Conservation (phyloP, 805 yeast genomes). For the Candida fluviatilis region DNA sequence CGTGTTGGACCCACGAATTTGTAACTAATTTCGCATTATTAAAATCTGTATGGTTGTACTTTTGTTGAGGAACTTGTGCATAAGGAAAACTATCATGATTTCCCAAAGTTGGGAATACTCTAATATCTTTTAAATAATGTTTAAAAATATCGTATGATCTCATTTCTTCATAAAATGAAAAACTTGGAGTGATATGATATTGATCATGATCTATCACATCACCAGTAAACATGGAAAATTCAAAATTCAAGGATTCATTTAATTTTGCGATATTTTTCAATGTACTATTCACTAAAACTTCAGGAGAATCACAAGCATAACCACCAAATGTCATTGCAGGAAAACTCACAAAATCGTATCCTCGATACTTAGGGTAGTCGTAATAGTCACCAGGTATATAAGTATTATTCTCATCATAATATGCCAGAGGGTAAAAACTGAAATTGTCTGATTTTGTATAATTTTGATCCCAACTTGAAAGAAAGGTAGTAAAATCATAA, state of each 20-base stretch:
- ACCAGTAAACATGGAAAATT: constrained; percentile 67
- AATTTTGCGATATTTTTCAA: constrained; percentile 26
- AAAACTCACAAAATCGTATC: constrained; percentile 14
- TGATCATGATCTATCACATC: constrained; percentile 69
- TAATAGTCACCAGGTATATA: constrained; percentile 31
- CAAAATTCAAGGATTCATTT: constrained; percentile 34
- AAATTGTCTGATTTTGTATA: constrained; percentile 2
- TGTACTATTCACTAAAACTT: constrained; percentile 53
- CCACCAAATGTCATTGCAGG: constrained; percentile 65
- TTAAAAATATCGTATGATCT: constrained; percentile 65
- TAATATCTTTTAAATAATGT: constrained; percentile 43
- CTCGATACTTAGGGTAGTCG: constrained; percentile 19
- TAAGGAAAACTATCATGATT: constrained; percentile 73
- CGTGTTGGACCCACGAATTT: constrained; percentile 30
- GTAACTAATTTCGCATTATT: constrained; percentile 35
- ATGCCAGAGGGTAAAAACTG: constrained; percentile 22
- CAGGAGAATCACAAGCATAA: constrained; percentile 66
- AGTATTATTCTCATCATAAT: constrained; percentile 20
- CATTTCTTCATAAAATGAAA: constrained; percentile 69
- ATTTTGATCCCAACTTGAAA: constrained; percentile 11
- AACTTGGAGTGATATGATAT: constrained; percentile 47
- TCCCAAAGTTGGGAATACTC: constrained; percentile 61
- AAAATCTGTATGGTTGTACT: constrained; percentile 25
- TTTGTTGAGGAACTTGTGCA: constrained; percentile 57
- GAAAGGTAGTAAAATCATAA: constrained; percentile 29